phyloP scores from a whole-genome alignment of 2,329 filamentous ascomycete species.

The Venturia nashicola region DNA sequence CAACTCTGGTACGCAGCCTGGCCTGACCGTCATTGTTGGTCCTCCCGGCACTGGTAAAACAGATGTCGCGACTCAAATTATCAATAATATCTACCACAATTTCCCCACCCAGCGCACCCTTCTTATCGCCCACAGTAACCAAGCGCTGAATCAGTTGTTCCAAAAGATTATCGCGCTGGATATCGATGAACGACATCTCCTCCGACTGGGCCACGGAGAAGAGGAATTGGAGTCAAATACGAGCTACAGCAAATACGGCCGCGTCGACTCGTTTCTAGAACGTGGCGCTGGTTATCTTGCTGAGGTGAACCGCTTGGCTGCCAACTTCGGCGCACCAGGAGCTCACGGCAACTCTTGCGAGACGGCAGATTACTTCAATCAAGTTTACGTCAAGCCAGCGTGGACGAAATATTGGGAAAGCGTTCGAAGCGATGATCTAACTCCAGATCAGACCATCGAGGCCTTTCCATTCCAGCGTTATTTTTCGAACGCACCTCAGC shows the following conservation, averaged over 20 bases:
- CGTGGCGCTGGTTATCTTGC: slow-evolving; percentile 66
- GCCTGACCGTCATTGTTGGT: slow-evolving; percentile 84
- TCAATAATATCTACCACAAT: slow-evolving; percentile 98
- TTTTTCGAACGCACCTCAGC: slow-evolving; percentile 78
- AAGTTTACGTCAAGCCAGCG: slow-evolving; percentile 75
- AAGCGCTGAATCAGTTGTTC: slow-evolving; percentile 93
- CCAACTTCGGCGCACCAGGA: slow-evolving; percentile 73
- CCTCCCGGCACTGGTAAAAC: slow-evolving; percentile 97
- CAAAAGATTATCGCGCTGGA: slow-evolving; percentile 94
- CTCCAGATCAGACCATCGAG: slow-evolving; percentile 49
- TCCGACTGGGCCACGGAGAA: slow-evolving; percentile 88
- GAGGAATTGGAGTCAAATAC: slow-evolving; percentile 79
- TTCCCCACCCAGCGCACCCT: slow-evolving; percentile 87
- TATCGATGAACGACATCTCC: slow-evolving; percentile 86
- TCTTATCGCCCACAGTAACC: slow-evolving; percentile 92
- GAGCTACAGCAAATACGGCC: slow-evolving; percentile 86
- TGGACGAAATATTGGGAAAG: slow-evolving; percentile 76
- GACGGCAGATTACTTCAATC: slow-evolving; percentile 93
- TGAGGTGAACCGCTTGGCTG: slow-evolving; percentile 77
- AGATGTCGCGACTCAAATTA: slow-evolving; percentile 97
- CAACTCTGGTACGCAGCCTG: slow-evolving; percentile 84
- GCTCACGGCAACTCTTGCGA: slow-evolving; percentile 95
- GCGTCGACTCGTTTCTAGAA: slow-evolving; percentile 90
- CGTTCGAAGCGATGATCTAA: slow-evolving; percentile 43
- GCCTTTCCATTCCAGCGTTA: slow-evolving; percentile 81